Base-by-base conservation (phyloP, 2,329 filamentous ascomycete genomes). In the Aureobasidium musti region DNA sequence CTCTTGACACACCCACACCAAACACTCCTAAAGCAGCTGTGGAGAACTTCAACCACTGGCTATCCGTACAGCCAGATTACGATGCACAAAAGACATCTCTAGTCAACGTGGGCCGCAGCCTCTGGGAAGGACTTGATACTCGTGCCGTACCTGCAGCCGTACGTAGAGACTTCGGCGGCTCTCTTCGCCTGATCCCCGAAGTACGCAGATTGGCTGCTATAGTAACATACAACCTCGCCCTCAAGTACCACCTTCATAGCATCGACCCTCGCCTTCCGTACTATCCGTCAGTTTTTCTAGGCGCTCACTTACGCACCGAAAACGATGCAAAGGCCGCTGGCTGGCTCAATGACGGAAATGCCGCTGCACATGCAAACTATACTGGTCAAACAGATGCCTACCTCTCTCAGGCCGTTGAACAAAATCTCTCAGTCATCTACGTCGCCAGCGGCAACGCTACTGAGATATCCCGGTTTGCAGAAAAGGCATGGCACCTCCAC, bases 361-460 rank as follows among this genome's bases (percentile, higher is more conserved):
- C 41, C 2, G 67, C 59, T 21, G 65, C 67, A 3, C 63, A 70
- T 35, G 66, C 78, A 35, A 75, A 74, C 26, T 79, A 76, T 68
- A 72, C 75, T 1, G 73, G 73, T 0, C 79, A 81, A 70, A 75
- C 77, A 0, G 70, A 73, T 3, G 73, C 75, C 1, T 80, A 80
- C 68, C 73, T 81, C 26, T 65, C 72, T 33, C 74, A 78, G 54
- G 77, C 79, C 0, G 50, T 70, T 13, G 50, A 69, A 5, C 65
- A 72, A 41, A 72, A 74, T 3, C 70, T 77, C 0, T 63, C 71
- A 0, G 61, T 81, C 14, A 76, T 80, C 1, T 84, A 81, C 70
- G 76, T 82, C 14, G 80, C 80, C 13, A 80, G 79, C 0, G 80
- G 80, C 13, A 78, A 79, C 21, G 71, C 72, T 2, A 61, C 71